A percentile compares a stretch with the other conserved stretches of the same genome.
Conservation (phyloP, 2,329 filamentous ascomycete species). For the Massarina eburnea region DNA sequence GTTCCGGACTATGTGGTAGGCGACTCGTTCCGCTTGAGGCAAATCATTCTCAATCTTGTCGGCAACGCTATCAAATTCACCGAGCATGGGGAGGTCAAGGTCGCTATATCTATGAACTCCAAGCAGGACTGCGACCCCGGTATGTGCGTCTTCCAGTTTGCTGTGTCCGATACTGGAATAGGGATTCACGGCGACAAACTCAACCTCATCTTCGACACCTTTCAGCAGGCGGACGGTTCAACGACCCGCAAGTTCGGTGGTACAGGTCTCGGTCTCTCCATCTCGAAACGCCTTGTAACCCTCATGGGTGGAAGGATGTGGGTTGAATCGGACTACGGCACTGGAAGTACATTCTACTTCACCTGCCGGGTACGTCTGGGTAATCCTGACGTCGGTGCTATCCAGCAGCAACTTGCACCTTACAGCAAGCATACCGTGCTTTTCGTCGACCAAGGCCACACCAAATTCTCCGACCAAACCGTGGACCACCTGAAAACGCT, state of each 20-base stretch:
- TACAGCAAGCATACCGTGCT: slow-evolving; percentile 91
- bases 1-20: slow-evolving; percentile 95
- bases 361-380: slow-evolving; percentile 89
- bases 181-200: slow-evolving; percentile 95
- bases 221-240: slow-evolving; percentile 96
- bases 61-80: slow-evolving; percentile 99
- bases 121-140: slow-evolving; percentile 66
- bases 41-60: slow-evolving; percentile 95
- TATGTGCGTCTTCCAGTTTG: slow-evolving; percentile 93
- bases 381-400: slow-evolving; percentile 72
- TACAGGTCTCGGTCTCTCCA: slow-evolving; percentile 89
- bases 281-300: slow-evolving; percentile 91
- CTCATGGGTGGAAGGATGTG: slow-evolving; percentile 96
- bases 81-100: slow-evolving; percentile 91
- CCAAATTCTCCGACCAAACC: slow-evolving; percentile 74
- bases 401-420: slow-evolving; percentile 82
- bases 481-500: slow-evolving; percentile 75
- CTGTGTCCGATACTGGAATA: slow-evolving; percentile 94
- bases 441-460: slow-evolving; percentile 90
- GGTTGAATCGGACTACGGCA: slow-evolving; percentile 90
- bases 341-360: slow-evolving; percentile 94
- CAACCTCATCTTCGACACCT: slow-evolving; percentile 96
- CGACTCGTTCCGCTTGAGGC: slow-evolving; percentile 91
- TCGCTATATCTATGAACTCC: slow-evolving; percentile 78
- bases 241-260: slow-evolving; percentile 96